Conservation (phyloP, 257 asterid genomes). For the Nicotiana benthamiana region DNA sequence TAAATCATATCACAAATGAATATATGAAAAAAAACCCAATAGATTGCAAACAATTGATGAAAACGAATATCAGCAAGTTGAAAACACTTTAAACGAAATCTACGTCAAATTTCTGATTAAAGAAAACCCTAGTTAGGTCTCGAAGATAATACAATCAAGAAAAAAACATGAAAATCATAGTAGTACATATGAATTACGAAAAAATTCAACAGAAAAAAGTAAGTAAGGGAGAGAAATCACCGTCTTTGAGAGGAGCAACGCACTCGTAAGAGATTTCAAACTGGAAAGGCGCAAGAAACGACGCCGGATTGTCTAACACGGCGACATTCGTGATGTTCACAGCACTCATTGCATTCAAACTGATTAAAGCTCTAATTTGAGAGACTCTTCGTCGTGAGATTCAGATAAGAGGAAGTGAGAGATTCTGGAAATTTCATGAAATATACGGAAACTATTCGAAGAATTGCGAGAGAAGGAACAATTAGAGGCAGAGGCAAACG, state of each 20-base stretch:
- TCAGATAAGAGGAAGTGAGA: background rate
- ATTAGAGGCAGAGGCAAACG: background rate
- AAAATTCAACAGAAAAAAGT: background rate
- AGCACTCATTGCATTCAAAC: constrained; percentile 48
- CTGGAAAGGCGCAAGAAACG: constrained; percentile 76
- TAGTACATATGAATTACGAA: background rate
- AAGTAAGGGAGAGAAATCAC: constrained; percentile 25
- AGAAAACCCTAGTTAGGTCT: background rate
- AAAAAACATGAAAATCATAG: background rate
- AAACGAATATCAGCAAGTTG: too few species aligned
- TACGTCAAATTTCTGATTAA: background rate
- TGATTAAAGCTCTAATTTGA: background rate
- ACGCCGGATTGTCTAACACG: constrained; percentile 87
- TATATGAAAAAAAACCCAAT: too few species aligned
- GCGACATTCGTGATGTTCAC: constrained; percentile 82
- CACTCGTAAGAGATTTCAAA: constrained; percentile 96
- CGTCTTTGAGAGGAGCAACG: constrained; percentile 79
- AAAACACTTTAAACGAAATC: too few species aligned
- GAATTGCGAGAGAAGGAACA: constrained; percentile 1
- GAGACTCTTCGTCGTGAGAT: background rate
- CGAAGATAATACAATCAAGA: background rate
- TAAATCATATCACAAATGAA: too few species aligned
- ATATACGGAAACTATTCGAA: background rate
- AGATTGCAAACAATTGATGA: too few species aligned
- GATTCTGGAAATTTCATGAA: constrained; percentile 13